A percentile compares a stretch with the other conserved stretches of the same genome.
Evolutionary conservation across 371 early-diverging fungal species (phyloP).

Genomic region (Quaeritorhiza haematococci): DNA sequence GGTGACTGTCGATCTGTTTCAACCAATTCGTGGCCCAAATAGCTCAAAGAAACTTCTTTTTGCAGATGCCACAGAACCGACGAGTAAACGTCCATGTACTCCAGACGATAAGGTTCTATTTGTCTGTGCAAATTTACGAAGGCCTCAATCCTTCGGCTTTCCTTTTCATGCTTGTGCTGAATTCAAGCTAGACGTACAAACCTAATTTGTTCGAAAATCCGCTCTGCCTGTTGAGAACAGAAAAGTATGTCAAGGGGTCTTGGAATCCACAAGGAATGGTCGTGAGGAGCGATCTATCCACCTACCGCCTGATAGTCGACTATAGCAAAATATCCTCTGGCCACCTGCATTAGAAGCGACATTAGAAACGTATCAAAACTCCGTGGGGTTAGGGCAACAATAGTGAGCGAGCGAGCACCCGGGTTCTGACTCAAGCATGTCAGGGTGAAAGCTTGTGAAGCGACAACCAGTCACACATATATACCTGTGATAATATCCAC

Average conservation of each 20-base stretch:
- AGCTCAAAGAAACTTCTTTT: slow-evolving; percentile 56
- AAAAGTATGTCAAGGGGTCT: no score
- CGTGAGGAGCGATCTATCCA: no score
- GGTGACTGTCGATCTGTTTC: slow-evolving; percentile 54
- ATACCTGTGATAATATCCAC: slow-evolving; percentile 52
- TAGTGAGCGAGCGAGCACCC: no score
- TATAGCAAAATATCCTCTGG: no score
- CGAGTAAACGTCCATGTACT: slow-evolving; percentile 71
- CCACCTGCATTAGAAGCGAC: no score
- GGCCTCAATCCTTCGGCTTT: slow-evolving; percentile 4
- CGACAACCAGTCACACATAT: neutral
- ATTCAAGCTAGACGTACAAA: neutral
- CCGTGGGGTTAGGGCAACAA: no score
- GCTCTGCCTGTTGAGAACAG: no score
- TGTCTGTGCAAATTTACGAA: slow-evolving; percentile 19
- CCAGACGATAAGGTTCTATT: slow-evolving; percentile 57
- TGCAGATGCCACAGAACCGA: slow-evolving; percentile 72
- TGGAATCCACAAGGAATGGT: no score
- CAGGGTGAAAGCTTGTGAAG: slow-evolving; percentile 1
- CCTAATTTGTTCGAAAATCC: neutral
- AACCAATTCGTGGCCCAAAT: slow-evolving; percentile 63
- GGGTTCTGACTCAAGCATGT: no score
- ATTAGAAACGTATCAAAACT: no score
- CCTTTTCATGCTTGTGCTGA: neutral
- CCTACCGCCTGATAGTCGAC: no score